Evolutionary conservation across 2,329 filamentous ascomycete species (phyloP), one percentile per base, ranked within the genome.

Genomic region (Alternaria postmessia): DNA sequence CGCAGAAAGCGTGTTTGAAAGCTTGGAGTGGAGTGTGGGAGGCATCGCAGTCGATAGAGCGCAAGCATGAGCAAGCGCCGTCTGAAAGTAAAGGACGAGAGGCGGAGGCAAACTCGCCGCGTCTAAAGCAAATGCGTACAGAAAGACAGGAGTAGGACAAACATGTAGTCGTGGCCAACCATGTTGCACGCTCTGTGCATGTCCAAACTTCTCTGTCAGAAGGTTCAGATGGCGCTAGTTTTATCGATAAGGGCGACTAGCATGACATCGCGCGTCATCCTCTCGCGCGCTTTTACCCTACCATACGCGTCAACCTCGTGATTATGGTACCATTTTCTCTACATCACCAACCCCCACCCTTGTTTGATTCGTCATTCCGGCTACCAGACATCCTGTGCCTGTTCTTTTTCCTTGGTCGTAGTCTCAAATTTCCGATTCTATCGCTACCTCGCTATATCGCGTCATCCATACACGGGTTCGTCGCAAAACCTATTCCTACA

Each of bases 11-110:
- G 72, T 20, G 47, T 51, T 41, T 69, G 70, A 28, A 61, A 53
- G 49, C 26, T 44, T 47, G 42, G 59, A 49, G 59, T 48, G 56
- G 66, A 66, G 66, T 62, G 60, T 55, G 63, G 64, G 64, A 65
- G 49, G 61, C 65, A 69, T 71, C 66, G 66, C 51, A 62, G 56
- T 53, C 61, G 61, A 57, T 60, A 63, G 41, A 67, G 63, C 57
- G 64, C 57, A 66, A 69, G 70, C 71, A 74, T 74, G 65, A 70
- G 68, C 63, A 53, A 24, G 61, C 59, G 36, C 51, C 9, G 26
- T 48, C 24, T 32, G n/a, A 16, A 24, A 28, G n/a, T n/a, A 8
- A 46, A 20, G 4, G n/a, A 11, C 30, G 32, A 18, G 22, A 18
- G 16, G 38, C 46, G 38, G 43, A 26, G 14, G 26, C 39, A 14